These are phyloP conservation scores for Mollisiaceae sp. DNA, from an alignment of 2,329 filamentous ascomycete genomes.

Conservation along the genomic window DNA sequence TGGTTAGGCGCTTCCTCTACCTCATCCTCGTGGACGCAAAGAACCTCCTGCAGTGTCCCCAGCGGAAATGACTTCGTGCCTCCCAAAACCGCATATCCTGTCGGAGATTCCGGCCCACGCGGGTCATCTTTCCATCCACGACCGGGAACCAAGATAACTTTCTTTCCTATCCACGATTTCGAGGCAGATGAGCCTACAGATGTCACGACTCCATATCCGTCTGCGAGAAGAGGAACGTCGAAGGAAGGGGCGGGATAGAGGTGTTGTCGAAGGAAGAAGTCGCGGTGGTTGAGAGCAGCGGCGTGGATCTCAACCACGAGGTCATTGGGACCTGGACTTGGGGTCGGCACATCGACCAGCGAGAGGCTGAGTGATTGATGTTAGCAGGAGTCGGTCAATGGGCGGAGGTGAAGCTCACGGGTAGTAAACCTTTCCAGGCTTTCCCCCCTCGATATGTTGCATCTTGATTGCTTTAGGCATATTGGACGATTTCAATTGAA, in stretches of 20 bases:
- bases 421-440: slow-evolving; percentile 89
- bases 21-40: slow-evolving; percentile 72
- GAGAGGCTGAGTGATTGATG: slow-evolving; percentile 54
- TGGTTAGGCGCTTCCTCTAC: slow-evolving; percentile 78
- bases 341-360: slow-evolving; percentile 65
- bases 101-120: slow-evolving; percentile 73
- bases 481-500: slow-evolving; percentile 7
- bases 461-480: slow-evolving; percentile 47
- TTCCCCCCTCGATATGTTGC: slow-evolving; percentile 71
- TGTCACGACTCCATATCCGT: slow-evolving; percentile 79
- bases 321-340: slow-evolving; percentile 67
- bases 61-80: slow-evolving; percentile 66
- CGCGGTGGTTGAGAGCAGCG: slow-evolving; percentile 90
- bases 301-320: slow-evolving; percentile 78
- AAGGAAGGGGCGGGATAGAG: slow-evolving; percentile 89
- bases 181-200: slow-evolving; percentile 60
- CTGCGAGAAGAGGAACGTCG: slow-evolving; percentile 76
- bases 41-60: slow-evolving; percentile 77
- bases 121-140: slow-evolving; percentile 76
- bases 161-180: slow-evolving; percentile 62
- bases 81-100: slow-evolving; percentile 68
- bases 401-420: slow-evolving; percentile 57
- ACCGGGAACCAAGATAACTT: slow-evolving; percentile 79
- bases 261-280: slow-evolving; percentile 91
- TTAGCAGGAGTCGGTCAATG: slow-evolving; percentile 40